A percentile compares a stretch with the other conserved stretches of the same genome.
Conservation (phyloP, 2,329 filamentous ascomycete genomes). For the Verticillium nubilum region DNA sequence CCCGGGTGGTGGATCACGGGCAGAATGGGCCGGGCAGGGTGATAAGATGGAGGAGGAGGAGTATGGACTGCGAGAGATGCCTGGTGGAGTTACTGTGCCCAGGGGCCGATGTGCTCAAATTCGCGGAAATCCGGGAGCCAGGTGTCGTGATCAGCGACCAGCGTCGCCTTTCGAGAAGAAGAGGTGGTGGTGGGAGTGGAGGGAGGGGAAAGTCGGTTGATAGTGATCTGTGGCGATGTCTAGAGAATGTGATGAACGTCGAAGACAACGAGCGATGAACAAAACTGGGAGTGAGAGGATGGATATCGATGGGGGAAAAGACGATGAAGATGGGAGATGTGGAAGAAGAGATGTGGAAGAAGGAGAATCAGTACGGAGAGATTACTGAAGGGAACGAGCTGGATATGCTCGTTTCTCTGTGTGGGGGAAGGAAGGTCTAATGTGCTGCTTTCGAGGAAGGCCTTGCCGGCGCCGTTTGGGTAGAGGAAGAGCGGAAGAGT, state of each 20-base stretch:
- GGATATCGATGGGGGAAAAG: not conserved
- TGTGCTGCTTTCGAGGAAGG: not conserved
- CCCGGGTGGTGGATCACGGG: not conserved
- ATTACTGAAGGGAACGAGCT: too few species aligned
- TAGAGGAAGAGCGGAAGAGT: too few species aligned
- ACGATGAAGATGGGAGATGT: not conserved
- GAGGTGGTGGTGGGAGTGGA: not conserved
- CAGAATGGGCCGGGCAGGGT: not conserved
- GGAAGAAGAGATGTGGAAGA: not conserved
- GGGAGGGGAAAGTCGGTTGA: not conserved
- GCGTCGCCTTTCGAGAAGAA: not conserved
- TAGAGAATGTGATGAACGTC: not conserved
- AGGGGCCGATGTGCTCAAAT: too few species aligned
- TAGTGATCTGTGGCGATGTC: not conserved
- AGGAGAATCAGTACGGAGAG: not conserved
- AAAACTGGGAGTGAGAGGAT: not conserved
- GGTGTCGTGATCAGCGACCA: not conserved
- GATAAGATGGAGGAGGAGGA: too few species aligned
- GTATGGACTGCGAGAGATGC: too few species aligned
- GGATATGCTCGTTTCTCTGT: not conserved
- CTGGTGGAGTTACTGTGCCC: too few species aligned
- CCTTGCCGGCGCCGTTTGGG: too few species aligned
- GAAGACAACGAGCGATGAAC: not conserved
- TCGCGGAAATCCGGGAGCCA: too few species aligned
- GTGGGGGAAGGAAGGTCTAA: not conserved